A percentile compares a stretch with the other conserved stretches of the same genome.
phyloP scores from a whole-genome alignment of 2,329 filamentous ascomycete genomes.

The Hymenoscyphus infarciens region DNA sequence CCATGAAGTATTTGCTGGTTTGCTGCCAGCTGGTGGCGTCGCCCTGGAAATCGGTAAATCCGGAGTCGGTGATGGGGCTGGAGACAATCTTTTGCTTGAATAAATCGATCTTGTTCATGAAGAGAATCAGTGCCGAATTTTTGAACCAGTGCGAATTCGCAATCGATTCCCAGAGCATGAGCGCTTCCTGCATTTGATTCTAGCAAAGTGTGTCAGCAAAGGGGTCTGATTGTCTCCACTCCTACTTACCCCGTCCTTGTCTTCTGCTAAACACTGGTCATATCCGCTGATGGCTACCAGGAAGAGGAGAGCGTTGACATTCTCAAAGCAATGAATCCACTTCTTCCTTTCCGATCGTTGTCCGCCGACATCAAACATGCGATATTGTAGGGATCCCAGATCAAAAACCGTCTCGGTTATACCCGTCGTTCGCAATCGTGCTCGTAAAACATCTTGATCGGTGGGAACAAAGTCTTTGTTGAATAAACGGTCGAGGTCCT shows the following conservation, averaged over 20 bases:
- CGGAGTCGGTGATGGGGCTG: conserved; percentile 69
- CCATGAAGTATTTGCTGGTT: conserved; percentile 76
- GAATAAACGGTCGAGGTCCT: conserved; percentile 73
- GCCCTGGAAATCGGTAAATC: conserved; percentile 76
- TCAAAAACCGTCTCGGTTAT: conserved; percentile 96
- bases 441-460: conserved; percentile 91
- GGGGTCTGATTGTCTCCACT: conserved; percentile 3
- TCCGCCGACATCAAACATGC: conserved; percentile 80
- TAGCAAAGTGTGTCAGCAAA: conserved; percentile 37
- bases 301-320: conserved; percentile 83
- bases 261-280: conserved; percentile 92
- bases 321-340: conserved; percentile 77
- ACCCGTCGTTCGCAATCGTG: conserved; percentile 84
- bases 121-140: conserved; percentile 76
- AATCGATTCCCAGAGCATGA: conserved; percentile 84
- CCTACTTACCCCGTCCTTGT: conserved; percentile 82
- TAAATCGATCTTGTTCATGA: conserved; percentile 84
- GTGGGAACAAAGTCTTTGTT: conserved; percentile 77
- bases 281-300: conserved; percentile 94
- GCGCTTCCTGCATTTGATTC: conserved; percentile 89
- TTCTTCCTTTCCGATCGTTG: conserved; percentile 74
- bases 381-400: conserved; percentile 85
- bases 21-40: conserved; percentile 68
- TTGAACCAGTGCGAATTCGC: conserved; percentile 85
- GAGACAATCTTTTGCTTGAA: conserved; percentile 72